Evolutionary conservation across 73 alveolate genomes (phyloP).

Genomic region (Paramecium tetraurelia): DNA sequence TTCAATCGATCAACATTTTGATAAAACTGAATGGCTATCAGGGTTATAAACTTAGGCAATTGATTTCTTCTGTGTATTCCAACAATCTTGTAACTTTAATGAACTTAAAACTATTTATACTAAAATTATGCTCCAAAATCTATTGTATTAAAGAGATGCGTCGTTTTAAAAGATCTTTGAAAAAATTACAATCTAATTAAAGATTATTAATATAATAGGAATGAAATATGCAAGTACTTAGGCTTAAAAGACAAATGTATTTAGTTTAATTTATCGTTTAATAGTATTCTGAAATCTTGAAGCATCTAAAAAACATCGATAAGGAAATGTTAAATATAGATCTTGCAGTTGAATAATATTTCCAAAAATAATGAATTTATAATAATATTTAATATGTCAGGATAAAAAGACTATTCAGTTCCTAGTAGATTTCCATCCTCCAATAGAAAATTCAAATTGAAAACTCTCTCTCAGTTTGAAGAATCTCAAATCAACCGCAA

Average conservation of each 20-base stretch:
- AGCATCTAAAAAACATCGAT: neutral
- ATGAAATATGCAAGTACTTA: neutral
- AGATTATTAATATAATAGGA: neutral
- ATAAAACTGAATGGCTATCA: neutral
- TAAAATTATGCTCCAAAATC: neutral
- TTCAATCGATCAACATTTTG: neutral
- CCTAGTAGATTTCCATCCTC: constrained; percentile 21
- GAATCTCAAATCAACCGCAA: neutral
- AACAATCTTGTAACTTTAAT: neutral
- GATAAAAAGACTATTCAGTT: constrained; percentile 6
- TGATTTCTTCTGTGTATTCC: neutral
- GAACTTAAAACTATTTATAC: neutral
- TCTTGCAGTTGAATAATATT: neutral
- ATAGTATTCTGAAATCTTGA: neutral
- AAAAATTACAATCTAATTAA: neutral
- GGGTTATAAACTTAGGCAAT: neutral
- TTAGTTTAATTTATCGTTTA: neutral
- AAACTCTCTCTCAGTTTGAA: neutral
- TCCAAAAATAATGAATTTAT: neutral
- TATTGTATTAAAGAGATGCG: neutral
- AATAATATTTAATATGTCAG: neutral
- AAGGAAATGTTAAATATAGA: neutral
- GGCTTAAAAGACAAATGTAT: neutral
- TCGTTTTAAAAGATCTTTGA: neutral
- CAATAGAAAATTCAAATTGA: neutral